Conservation (phyloP, 2,329 filamentous ascomycete species). For the Xylariomycetidae sp. region DNA sequence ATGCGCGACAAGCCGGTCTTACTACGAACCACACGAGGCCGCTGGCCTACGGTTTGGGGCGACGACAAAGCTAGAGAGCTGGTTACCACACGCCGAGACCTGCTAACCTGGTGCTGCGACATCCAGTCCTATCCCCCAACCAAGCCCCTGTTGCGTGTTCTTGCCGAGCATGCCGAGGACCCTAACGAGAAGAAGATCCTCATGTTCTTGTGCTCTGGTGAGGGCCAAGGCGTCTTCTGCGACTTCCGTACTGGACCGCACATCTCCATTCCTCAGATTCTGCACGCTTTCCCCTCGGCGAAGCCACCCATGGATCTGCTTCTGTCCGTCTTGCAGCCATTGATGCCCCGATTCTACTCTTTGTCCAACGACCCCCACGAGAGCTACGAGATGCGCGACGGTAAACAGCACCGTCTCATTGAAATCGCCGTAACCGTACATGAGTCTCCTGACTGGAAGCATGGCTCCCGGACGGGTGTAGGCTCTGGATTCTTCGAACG, state of each 20-base stretch:
- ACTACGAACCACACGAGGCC: slow-evolving; percentile 70
- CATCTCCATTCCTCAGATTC: slow-evolving; percentile 76
- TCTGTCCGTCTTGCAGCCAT: slow-evolving; percentile 71
- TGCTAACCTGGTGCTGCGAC: slow-evolving; percentile 95
- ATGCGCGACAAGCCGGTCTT: slow-evolving; percentile 78
- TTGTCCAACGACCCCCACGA: slow-evolving; percentile 93
- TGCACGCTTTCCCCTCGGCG: slow-evolving; percentile 86
- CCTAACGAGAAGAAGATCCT: slow-evolving; percentile 85
- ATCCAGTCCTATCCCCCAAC: slow-evolving; percentile 89
- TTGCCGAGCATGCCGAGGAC: slow-evolving; percentile 78
- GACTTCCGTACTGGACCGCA: slow-evolving; percentile 87
- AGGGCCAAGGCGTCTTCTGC: slow-evolving; percentile 90
- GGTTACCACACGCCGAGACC: slow-evolving; percentile 81
- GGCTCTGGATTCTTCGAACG: slow-evolving; percentile 92
- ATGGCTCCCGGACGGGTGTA: slow-evolving; percentile 69
- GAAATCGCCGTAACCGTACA: slow-evolving; percentile 97
- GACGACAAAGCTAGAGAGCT: slow-evolving; percentile 79
- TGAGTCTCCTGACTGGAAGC: slow-evolving; percentile 73
- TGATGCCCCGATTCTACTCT: slow-evolving; percentile 98
- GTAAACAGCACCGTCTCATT: slow-evolving; percentile 70
- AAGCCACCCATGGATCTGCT: slow-evolving; percentile 81
- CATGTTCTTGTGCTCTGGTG: slow-evolving; percentile 75
- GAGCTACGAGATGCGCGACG: slow-evolving; percentile 59
- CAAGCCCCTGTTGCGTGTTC: slow-evolving; percentile 75
- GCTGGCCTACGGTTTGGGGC: slow-evolving; percentile 98